These are phyloP conservation scores for Pseudogymnoascus sp. DNA, from an alignment of 2,329 filamentous ascomycete genomes.

Conservation along the genomic window DNA sequence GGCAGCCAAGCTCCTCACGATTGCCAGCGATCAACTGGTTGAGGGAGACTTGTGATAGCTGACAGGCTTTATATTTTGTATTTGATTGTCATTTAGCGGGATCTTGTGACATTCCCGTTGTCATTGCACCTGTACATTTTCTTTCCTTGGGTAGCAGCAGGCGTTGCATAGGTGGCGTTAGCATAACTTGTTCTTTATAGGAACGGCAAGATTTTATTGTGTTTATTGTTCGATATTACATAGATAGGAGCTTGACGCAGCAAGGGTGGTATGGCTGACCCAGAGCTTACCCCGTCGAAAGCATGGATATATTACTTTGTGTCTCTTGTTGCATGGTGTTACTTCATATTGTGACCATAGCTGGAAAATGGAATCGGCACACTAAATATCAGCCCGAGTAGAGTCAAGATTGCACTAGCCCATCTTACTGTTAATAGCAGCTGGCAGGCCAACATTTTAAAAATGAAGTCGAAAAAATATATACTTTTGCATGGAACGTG, in stretches of 20 bases:
- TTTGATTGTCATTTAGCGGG: constrained; percentile 9
- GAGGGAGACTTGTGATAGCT: background rate
- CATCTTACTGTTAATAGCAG: background rate
- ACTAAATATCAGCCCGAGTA: background rate
- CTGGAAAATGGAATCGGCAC: background rate
- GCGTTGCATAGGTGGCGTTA: constrained; percentile 7
- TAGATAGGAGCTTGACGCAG: background rate
- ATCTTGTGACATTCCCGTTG: background rate
- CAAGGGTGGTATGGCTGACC: background rate
- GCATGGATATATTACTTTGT: background rate
- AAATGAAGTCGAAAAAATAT: background rate
- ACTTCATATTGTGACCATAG: background rate
- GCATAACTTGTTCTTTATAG: constrained; percentile 2
- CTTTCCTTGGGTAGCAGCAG: constrained; percentile 3
- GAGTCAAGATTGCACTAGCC: background rate
- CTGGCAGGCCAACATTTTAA: background rate
- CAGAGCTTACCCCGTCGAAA: background rate
- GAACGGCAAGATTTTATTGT: constrained; percentile 1
- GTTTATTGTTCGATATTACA: constrained; percentile 7
- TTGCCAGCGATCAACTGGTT: constrained; percentile 40
- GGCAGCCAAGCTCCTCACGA: constrained; percentile 59
- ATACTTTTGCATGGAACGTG: background rate
- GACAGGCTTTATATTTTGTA: background rate
- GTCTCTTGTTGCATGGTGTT: background rate
- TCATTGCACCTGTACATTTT: constrained; percentile 3